These are phyloP conservation scores for Corniculantispora saksenae DNA, from an alignment of 2,329 filamentous ascomycete species.

Conservation along the genomic window DNA sequence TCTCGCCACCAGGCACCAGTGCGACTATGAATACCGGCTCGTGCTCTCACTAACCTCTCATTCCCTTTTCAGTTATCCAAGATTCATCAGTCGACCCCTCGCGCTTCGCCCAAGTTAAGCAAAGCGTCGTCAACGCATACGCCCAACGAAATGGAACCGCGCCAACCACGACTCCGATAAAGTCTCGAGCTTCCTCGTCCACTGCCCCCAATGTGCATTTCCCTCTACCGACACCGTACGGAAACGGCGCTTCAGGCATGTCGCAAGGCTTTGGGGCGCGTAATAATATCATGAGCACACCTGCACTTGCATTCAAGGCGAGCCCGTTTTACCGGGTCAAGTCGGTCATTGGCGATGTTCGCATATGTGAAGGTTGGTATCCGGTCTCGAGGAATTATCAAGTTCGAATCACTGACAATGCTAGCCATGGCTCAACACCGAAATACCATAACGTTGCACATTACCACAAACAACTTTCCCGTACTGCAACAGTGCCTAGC, in stretches of 20 bases:
- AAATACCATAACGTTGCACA: slow-evolving; percentile 47
- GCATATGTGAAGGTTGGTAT: slow-evolving; percentile 69
- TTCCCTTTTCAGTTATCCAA: slow-evolving; percentile 42
- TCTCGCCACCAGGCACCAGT: slow-evolving; percentile 28
- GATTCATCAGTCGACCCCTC: slow-evolving; percentile 40
- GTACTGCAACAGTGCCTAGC: slow-evolving; percentile 56
- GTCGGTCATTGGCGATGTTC: slow-evolving; percentile 62
- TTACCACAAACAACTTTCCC: slow-evolving; percentile 53
- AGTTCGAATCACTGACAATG: slow-evolving; percentile 30
- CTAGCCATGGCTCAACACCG: slow-evolving; percentile 59
- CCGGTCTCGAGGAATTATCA: background rate
- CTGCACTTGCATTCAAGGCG: slow-evolving; percentile 52
- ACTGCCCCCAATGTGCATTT: slow-evolving; percentile 20
- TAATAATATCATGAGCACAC: slow-evolving; percentile 22
- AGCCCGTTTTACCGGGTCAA: slow-evolving; percentile 84
- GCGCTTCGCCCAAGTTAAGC: slow-evolving; percentile 45
- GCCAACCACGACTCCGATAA: slow-evolving; percentile 23
- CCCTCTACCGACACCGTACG: slow-evolving; percentile 4
- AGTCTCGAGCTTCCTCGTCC: slow-evolving; percentile 19
- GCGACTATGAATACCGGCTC: background rate
- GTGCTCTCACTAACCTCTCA: background rate
- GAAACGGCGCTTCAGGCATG: background rate
- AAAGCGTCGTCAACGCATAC: slow-evolving; percentile 41
- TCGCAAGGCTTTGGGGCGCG: slow-evolving; percentile 19
- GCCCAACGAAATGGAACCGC: slow-evolving; percentile 32